These are phyloP conservation scores for Aspergillus persii DNA, from an alignment of 2,329 filamentous ascomycete species.

Conservation along the genomic window DNA sequence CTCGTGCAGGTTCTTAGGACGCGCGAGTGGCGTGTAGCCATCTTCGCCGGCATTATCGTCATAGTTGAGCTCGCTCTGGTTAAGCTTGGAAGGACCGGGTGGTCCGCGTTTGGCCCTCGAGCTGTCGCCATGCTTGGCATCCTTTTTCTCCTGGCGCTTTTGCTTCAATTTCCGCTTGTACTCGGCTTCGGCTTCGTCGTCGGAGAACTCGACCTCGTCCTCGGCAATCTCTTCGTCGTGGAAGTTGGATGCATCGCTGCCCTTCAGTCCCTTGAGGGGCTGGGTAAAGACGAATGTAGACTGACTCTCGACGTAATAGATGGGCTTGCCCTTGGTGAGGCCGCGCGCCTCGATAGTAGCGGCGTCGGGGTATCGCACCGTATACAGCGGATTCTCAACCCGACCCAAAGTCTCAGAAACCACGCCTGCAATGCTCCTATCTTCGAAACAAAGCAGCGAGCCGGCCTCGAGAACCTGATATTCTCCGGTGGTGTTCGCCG, in stretches of 20 bases:
- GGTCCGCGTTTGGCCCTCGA: slow-evolving; percentile 36
- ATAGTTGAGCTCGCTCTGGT: slow-evolving; percentile 57
- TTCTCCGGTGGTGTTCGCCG: slow-evolving; percentile 74
- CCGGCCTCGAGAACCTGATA: slow-evolving; percentile 81
- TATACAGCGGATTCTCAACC: slow-evolving; percentile 83
- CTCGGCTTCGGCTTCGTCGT: slow-evolving; percentile 90
- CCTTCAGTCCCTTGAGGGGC: slow-evolving; percentile 73
- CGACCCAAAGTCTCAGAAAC: slow-evolving; percentile 84
- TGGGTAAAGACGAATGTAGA: slow-evolving; percentile 85
- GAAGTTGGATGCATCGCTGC: slow-evolving; percentile 90
- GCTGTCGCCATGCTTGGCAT: slow-evolving; percentile 44
- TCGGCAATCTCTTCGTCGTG: slow-evolving; percentile 87
- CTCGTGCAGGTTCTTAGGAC: slow-evolving; percentile 63
- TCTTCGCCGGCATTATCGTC: slow-evolving; percentile 59
- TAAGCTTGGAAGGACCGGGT: slow-evolving; percentile 39
- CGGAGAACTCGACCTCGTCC: slow-evolving; percentile 91
- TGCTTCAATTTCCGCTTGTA: slow-evolving; percentile 69
- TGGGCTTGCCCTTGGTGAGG: slow-evolving; percentile 64
- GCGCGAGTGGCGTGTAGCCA: slow-evolving; percentile 66
- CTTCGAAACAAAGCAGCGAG: slow-evolving; percentile 75
- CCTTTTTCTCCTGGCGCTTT: slow-evolving; percentile 58
- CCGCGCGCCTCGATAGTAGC: slow-evolving; percentile 67
- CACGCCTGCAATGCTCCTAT: slow-evolving; percentile 73
- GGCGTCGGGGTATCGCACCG: slow-evolving; percentile 68
- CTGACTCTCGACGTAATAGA: slow-evolving; percentile 78